phyloP scores from a whole-genome alignment of 139 green algal species.

The Coccomyxa sp. region DNA sequence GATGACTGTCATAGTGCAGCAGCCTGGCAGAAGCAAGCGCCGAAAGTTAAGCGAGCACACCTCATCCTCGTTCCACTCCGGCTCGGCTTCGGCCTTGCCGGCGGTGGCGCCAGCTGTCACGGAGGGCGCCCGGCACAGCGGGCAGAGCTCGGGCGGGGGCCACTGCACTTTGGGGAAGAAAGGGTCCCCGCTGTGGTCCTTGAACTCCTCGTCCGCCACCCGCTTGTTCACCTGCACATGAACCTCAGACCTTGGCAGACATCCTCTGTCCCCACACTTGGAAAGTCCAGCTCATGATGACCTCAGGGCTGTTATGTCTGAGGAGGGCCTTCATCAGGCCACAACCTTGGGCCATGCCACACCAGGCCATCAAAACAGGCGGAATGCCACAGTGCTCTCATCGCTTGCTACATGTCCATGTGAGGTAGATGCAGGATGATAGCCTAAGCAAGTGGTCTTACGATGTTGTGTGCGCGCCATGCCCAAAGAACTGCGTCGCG shows the following conservation, averaged over 20 bases:
- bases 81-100: background rate
- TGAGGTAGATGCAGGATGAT: no score
- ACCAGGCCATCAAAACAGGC: background rate
- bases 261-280: no score
- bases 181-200: slow-evolving; percentile 51
- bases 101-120: background rate
- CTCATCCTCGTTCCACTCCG: slow-evolving; percentile 39
- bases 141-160: slow-evolving; percentile 39
- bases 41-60: no score
- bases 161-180: slow-evolving; percentile 64
- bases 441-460: no score
- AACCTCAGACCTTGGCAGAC: background rate
- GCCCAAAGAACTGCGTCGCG: slow-evolving; percentile 66
- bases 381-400: background rate
- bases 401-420: no score
- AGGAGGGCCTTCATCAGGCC: no score
- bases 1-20: no score
- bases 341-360: no score
- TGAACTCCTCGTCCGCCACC: slow-evolving; percentile 40
- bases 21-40: no score
- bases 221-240: slow-evolving; percentile 59
- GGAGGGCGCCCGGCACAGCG: slow-evolving; percentile 16
- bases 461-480: slow-evolving; percentile 74
- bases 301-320: no score
- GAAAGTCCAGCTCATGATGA: no score